Evolutionary conservation across 1,139 yeast genomes (phyloP).

Genomic region (Hyphopichia burtonii): DNA sequence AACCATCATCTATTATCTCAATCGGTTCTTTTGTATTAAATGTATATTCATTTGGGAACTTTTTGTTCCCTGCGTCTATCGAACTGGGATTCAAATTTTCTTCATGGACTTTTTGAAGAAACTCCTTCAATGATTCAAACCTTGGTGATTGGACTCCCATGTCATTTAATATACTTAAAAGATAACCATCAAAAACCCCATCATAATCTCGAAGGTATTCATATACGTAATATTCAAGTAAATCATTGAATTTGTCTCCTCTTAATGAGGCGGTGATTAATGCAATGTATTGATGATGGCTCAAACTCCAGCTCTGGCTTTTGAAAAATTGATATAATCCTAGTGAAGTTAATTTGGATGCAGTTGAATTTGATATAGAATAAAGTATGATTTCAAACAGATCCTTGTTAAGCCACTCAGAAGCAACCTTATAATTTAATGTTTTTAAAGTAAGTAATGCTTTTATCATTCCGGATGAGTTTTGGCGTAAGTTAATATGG

Average conservation of each 20-base stretch:
- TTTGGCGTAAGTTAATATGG: constrained; percentile 36
- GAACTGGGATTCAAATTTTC: too few species aligned
- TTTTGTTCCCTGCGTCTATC: too few species aligned
- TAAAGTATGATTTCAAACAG: constrained; percentile 32
- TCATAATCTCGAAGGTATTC: constrained; percentile 20
- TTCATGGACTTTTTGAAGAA: not conserved
- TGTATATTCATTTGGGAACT: too few species aligned
- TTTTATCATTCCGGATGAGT: constrained; percentile 31
- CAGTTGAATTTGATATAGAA: constrained; percentile 27
- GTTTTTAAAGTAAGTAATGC: constrained; percentile 21
- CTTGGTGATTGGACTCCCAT: not conserved
- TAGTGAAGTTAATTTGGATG: constrained; percentile 28
- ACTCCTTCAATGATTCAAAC: constrained; percentile 1
- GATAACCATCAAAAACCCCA: constrained; percentile 10
- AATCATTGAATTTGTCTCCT: constrained; percentile 21
- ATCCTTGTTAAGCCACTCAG: constrained; percentile 26
- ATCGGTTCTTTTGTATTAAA: not conserved
- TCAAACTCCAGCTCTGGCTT: constrained; percentile 7
- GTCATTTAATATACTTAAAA: constrained; percentile 12
- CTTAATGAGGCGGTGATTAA: constrained; percentile 28
- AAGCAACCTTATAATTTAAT: constrained; percentile 14
- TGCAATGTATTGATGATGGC: constrained; percentile 16
- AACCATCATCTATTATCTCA: not conserved
- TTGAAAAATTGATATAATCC: constrained; percentile 22
- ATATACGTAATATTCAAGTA: constrained; percentile 28